Percentiles rank a stretch among this genome's conserved stretches.
These are phyloP conservation scores for Fusarium burgessii DNA, from an alignment of 2,329 filamentous ascomycete genomes.

Conservation along the genomic window DNA sequence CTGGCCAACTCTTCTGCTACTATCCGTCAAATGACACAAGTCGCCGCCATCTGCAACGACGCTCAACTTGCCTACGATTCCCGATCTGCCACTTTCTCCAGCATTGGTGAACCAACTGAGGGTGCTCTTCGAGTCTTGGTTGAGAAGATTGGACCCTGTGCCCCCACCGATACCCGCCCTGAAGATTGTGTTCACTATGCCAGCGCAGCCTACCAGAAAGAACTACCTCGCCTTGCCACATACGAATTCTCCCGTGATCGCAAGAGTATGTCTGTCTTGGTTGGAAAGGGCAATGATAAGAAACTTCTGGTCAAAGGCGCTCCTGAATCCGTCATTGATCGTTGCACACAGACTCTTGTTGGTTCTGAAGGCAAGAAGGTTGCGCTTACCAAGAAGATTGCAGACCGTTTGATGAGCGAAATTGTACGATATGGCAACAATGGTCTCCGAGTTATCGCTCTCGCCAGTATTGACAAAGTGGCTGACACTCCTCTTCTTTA, in stretches of 20 bases:
- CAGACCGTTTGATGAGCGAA: constrained; percentile 79
- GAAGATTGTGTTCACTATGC: constrained; percentile 80
- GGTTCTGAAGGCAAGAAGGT: constrained; percentile 84
- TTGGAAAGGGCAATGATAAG: constrained; percentile 75
- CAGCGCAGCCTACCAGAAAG: constrained; percentile 85
- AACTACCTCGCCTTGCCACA: constrained; percentile 80
- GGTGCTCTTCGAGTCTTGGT: constrained; percentile 90
- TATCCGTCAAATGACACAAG: constrained; percentile 80
- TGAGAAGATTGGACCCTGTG: constrained; percentile 92
- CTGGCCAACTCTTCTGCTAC: constrained; percentile 79
- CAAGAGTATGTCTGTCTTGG: constrained; percentile 99
- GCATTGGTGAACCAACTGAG: constrained; percentile 94
- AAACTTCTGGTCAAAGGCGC: constrained; percentile 96
- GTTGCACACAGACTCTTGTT: constrained; percentile 84
- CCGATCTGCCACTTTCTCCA: constrained; percentile 79
- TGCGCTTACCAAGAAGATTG: constrained; percentile 75
- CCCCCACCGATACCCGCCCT: constrained; percentile 65
- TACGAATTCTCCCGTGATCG: constrained; percentile 98
- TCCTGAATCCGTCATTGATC: constrained; percentile 92
- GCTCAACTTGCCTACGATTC: constrained; percentile 84
- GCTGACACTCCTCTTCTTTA: constrained; percentile 75
- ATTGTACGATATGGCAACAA: constrained; percentile 91
- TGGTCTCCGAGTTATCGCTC: constrained; percentile 92
- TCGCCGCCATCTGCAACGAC: constrained; percentile 88
- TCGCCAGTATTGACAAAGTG: constrained; percentile 86